Evolutionary conservation across 495 filamentous ascomycete species (phyloP), one percentile per base, ranked within the genome.

Genomic region (Platismatia glauca): DNA sequence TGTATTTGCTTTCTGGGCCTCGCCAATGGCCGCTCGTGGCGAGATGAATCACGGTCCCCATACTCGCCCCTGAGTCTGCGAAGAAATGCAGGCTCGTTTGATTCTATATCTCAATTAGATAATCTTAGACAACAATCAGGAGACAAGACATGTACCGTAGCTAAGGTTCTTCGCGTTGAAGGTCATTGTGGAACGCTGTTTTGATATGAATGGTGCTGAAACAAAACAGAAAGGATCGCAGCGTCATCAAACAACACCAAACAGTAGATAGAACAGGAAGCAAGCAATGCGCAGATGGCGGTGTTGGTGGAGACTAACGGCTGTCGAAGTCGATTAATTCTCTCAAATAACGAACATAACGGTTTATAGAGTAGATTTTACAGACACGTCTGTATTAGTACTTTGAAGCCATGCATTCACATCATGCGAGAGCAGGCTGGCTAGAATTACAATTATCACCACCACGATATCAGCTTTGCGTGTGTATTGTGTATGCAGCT

Each of bases 1-100:
- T 61, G 66, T 33, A 65, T 60, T 11, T 64, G 58, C 55, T 65
- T 71, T 64, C 66, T 68, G 13, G 72, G 72, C 13, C 72, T 59
- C 2, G 70, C 68, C 33, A 69, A 37, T 22, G 53, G 53, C 52
- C 58, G 65, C 48, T 72, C 69, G 44, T 74, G 68, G 15, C 71
- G 66, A 58, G 41, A 52, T 29, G 55, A 41, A 52, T 66, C 63
- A 20, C 33, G 39, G n/a, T 34, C 63, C 56, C 52, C 41, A 52
- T 61, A 55, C 38, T 64, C 37, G 24, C n/a, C 55, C 39, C 59
- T 62, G 4, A 70, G 58, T 38, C 44, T 66, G 18, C 61, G 67
- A 3, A 70, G 41, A 37, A 70, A 70, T 2, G 53, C 48, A 38
- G 68, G 68, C 53, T 70, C 68, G 1, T 64, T 66, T 15, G 63